A percentile compares a stretch with the other conserved stretches of the same genome.
phyloP scores from a whole-genome alignment of 768 basidiomycete genomes.

The Macrolepiota dolichaula region DNA sequence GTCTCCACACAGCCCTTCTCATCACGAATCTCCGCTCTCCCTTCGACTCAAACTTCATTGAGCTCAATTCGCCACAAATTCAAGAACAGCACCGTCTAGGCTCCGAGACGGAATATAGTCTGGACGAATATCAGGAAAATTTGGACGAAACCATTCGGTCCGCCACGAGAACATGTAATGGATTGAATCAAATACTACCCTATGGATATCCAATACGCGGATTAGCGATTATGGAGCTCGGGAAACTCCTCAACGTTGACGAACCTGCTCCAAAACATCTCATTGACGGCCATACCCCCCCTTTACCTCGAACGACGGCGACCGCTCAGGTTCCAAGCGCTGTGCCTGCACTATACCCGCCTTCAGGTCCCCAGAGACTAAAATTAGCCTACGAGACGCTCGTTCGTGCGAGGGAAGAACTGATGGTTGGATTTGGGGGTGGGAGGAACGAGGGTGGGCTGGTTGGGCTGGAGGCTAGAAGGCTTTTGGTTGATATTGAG shows the following conservation, averaged over 20 bases:
- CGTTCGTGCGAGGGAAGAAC: constrained; percentile 54
- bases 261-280: constrained; percentile 48
- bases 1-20: constrained; percentile 70
- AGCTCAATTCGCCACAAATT: constrained; percentile 22
- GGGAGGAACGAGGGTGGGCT: constrained; percentile 63
- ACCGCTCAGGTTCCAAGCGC: constrained; percentile 2
- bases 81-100: constrained; percentile 11
- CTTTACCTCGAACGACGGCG: background rate
- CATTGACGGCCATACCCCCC: background rate
- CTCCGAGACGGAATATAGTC: constrained; percentile 1
- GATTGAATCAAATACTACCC: constrained; percentile 48
- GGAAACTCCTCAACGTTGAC: constrained; percentile 78
- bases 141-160: constrained; percentile 64
- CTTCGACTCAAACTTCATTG: constrained; percentile 16
- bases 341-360: constrained; percentile 45
- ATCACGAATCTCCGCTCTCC: constrained; percentile 43
- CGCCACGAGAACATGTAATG: constrained; percentile 51
- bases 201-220: constrained; percentile 77
- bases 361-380: constrained; percentile 62
- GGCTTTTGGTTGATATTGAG: constrained; percentile 57
- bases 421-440: constrained; percentile 69
- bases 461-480: constrained; percentile 62
- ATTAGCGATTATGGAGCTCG: constrained; percentile 73
- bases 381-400: constrained; percentile 64
- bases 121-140: constrained; percentile 38